Evolutionary conservation across 805 yeast genomes (phyloP), one percentile per base, ranked within the genome.

Genomic region (Cephaloascus fragrans): DNA sequence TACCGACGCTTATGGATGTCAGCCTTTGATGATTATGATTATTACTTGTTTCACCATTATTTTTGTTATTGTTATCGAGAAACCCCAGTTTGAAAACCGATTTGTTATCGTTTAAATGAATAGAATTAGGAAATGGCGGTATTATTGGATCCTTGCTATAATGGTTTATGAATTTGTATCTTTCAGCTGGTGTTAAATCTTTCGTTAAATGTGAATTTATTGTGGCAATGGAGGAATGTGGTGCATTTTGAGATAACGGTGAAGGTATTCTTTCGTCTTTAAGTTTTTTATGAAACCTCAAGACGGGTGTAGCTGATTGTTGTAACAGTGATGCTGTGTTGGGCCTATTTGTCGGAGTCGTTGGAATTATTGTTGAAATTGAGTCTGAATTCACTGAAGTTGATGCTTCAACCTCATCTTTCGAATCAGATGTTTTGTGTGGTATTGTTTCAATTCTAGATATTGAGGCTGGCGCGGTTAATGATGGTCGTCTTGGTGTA

Each of bases 161-260:
- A 44, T 73, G 77, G 42, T 71, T 72, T 32, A 61, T 63, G 53
- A 55, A 68, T 33, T 51, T 55, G 43, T 50, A 46, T 38, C 57
- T 28, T 43, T 39, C 17, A 10, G 35, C 34, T 3, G 31, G 35
- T 34, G 37, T 41, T n/a, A 38, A 26, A 4, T 39, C 41, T 2
- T 43, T 44, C 6, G 42, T 35, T 37, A 54, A 31, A 41, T 57
- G 63, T 0, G 62, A 55, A 41, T 48, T 49, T 4, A 48, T 35
- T 4, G 51, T 56, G 2, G 64, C 52, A 34, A 52, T 39, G 8
- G 55, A 56, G 3, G 61, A 49, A 36, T 49, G 44, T 29, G 67
- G 66, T 3, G 67, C 65, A 46, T 58, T 48, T 26, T 44, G 49
- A 0, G 55, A 44, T 35, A 61, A 45, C 20, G 69, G 68, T 4